Evolutionary conservation across 2,329 filamentous ascomycete genomes (phyloP), one percentile per base, ranked within the genome.

Genomic region (Rutstroemia sydowiana): DNA sequence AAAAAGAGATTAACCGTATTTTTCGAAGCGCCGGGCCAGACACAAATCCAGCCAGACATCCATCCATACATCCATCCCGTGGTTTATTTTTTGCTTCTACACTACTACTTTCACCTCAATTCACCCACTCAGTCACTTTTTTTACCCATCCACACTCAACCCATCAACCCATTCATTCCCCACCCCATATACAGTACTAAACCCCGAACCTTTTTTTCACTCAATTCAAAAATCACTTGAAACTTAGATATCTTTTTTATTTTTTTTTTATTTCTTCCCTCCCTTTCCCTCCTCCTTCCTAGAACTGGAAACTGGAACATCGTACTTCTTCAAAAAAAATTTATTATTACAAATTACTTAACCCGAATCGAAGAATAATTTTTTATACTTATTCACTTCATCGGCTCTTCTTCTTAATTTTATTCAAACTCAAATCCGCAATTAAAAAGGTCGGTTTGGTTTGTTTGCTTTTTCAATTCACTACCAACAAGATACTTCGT

Each of bases 361-460:
- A n/a, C n/a, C 13, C 30, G 30, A 32, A 5, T n/a, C 37, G 37
- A 20, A 18, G 37, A 23, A 23, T 20, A n/a, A 10, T 23, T 41
- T 8, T 11, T 20, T n/a, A 54, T 41, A 50, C 23, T 26, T 26
- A 26, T 26, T 26, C 23, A 26, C 23, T 26, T 26, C 23, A 26
- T 26, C 23, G 23, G 23, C n/a, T 59, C 51, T 50, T 50, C 42
- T 55, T 57, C 56, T 55, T 53, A 44, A 52, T 47, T 58, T 59
- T 56, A 60, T 57, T 52, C 23, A 26, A 26, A 26, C 23, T 26
- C 23, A 26, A 26, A 26, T 4, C 23, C 23, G 55, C 39, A 48
- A 51, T 42, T 48, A 48, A 57, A 48, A 57, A 26, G 23, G 57
- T 50, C 58, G 56, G 59, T 58, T 53, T 59, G 46, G 55, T 50